These are phyloP conservation scores for Gillenia trifoliata DNA, from an alignment of 306 rosid genomes.

Conservation along the genomic window DNA sequence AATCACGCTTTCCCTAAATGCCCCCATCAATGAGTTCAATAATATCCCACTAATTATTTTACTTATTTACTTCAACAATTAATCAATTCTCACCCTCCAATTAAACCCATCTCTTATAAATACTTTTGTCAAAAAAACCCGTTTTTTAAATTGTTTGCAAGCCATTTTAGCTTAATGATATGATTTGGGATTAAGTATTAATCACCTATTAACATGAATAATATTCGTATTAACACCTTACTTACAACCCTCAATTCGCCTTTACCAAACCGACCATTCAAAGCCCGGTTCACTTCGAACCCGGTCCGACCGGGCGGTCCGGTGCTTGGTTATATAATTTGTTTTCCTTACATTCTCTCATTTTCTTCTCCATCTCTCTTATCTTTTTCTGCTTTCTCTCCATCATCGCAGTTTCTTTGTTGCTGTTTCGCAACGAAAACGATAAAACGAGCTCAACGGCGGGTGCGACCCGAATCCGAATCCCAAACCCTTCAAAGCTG, in stretches of 20 bases:
- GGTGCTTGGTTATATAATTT: conserved; percentile 22
- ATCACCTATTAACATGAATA: not conserved
- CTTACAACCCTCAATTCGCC: not conserved
- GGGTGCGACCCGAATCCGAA: conserved; percentile 40
- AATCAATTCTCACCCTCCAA: not conserved
- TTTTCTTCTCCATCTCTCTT: conserved; percentile 32
- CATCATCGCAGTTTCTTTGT: conserved; percentile 23
- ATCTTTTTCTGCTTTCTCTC: conserved; percentile 33
- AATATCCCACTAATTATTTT: not conserved
- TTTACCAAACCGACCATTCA: conserved; percentile 1
- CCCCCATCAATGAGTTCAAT: not conserved
- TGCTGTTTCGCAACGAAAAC: conserved; percentile 19
- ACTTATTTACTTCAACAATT: not conserved
- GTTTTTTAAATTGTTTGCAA: too few species aligned
- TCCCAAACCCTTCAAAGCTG: conserved; percentile 18
- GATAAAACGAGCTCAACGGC: conserved; percentile 35
- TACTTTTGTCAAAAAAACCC: not conserved
- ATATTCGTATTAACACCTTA: not conserved
- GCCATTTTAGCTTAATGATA: not conserved
- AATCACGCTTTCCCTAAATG: not conserved
- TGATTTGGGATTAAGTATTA: not conserved
- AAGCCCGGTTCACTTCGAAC: not conserved
- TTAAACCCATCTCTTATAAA: not conserved
- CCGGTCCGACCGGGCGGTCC: conserved; percentile 22
- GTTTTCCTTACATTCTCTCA: conserved; percentile 18